Conservation (phyloP, 139 green algal species). For the Coelastrella sp. region DNA sequence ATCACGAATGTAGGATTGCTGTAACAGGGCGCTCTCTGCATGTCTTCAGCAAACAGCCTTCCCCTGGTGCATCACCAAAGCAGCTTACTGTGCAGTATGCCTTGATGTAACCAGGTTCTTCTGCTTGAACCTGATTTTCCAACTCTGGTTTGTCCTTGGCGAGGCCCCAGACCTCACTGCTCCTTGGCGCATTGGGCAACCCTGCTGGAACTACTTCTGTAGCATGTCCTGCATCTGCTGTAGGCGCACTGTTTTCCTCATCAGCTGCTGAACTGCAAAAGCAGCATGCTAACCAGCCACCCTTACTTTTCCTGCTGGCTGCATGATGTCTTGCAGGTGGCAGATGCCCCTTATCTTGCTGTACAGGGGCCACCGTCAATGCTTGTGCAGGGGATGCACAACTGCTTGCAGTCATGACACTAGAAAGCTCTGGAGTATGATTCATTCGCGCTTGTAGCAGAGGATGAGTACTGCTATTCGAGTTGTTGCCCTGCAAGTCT, state of each 20-base stretch:
- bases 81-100: not conserved
- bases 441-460: too few species aligned
- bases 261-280: not conserved
- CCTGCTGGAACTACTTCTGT: not conserved
- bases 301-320: not conserved
- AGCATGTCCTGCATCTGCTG: not conserved
- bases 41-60: too few species aligned
- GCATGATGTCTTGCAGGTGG: not conserved
- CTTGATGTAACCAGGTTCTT: not conserved
- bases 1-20: too few species aligned
- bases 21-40: too few species aligned
- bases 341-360: not conserved
- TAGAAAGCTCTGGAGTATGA: too few species aligned
- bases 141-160: not conserved
- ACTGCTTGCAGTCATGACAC: too few species aligned
- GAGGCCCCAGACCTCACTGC: not conserved
- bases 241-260: not conserved
- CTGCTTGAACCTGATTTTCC: not conserved
- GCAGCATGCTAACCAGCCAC: conserved; percentile 13
- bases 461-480: too few species aligned
- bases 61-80: too few species aligned
- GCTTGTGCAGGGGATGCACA: too few species aligned
- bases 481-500: too few species aligned
- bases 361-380: too few species aligned
- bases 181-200: not conserved